phyloP scores from a whole-genome alignment of 192 early-diverging fungal genomes.

The Tieghemiomyces parasiticus region DNA sequence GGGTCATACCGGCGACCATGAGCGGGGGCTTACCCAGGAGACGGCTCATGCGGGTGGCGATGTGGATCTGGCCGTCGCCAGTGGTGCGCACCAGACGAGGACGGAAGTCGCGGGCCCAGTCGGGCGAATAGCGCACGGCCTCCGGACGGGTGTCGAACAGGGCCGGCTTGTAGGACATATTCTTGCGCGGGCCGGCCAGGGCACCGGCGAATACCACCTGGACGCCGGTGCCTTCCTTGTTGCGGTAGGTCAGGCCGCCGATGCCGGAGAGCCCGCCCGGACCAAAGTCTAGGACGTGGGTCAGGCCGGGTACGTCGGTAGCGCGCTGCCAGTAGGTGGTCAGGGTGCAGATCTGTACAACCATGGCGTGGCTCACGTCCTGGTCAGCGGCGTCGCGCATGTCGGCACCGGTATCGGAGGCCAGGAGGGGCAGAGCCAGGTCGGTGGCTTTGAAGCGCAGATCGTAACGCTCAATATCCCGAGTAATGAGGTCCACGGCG shows the following conservation, averaged over 20 bases:
- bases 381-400: conserved; percentile 33
- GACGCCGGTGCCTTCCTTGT: conserved; percentile 78
- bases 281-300: conserved; percentile 92
- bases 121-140: conserved; percentile 56
- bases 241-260: conserved; percentile 66
- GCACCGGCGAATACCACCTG: conserved; percentile 23
- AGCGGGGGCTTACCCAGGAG: conserved; percentile 77
- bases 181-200: conserved; percentile 12
- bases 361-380: conserved; percentile 51
- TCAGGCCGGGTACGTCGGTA: conserved; percentile 35
- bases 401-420: conserved; percentile 71
- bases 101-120: conserved; percentile 78
- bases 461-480: conserved; percentile 49
- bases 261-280: conserved; percentile 75
- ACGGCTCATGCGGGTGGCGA: conserved; percentile 76
- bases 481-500: conserved; percentile 42
- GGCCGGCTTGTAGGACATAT: conserved; percentile 54
- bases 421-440: conserved; percentile 60
- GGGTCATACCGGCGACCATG: conserved; percentile 94
- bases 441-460: conserved; percentile 46
- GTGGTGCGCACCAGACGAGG: conserved; percentile 60
- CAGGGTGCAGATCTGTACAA: conserved; percentile 51
- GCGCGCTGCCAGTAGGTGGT: conserved; percentile 63
- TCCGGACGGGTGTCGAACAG: conserved; percentile 66
- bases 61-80: conserved; percentile 34